These are phyloP conservation scores for Schwanniomyces pseudopolymorphus DNA, from an alignment of 805 yeast genomes.

Conservation along the genomic window DNA sequence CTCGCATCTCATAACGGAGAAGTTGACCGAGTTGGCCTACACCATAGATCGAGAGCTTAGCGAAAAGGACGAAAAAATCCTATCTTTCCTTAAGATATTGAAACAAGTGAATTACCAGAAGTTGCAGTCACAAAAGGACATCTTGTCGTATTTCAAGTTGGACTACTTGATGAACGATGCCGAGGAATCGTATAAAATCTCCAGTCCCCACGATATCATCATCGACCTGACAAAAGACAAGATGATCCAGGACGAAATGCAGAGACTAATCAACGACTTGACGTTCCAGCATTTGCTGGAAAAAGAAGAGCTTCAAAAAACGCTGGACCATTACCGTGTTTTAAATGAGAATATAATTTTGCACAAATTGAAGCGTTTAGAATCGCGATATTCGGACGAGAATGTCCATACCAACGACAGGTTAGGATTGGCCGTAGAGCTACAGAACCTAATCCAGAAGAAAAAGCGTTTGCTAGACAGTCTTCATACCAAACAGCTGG, in stretches of 20 bases:
- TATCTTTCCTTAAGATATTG: conserved; percentile 24
- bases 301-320: conserved; percentile 26
- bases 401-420: conserved; percentile 9
- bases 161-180: conserved; percentile 32
- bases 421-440: conserved; percentile 21
- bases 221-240: conserved; percentile 28
- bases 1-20: conserved; percentile 36
- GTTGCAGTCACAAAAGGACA: conserved; percentile 26
- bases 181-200: conserved; percentile 7
- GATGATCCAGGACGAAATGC: conserved; percentile 41
- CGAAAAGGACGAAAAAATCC: conserved; percentile 33
- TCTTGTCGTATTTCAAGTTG: conserved; percentile 28
- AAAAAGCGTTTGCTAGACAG: conserved; percentile 15
- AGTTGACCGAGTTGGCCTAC: conserved; percentile 37
- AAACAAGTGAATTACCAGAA: conserved; percentile 23
- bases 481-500: conserved; percentile 18
- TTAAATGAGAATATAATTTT: conserved; percentile 9
- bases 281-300: conserved; percentile 33
- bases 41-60: conserved; percentile 38
- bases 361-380: not conserved
- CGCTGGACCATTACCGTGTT: conserved; percentile 7
- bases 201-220: conserved; percentile 7
- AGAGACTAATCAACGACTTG: conserved; percentile 38
- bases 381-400: not conserved
- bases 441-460: conserved; percentile 26